Percentiles rank a stretch among this genome's conserved stretches.
These are phyloP conservation scores for Ophiostoma ulmi DNA, from an alignment of 2,329 filamentous ascomycete species.

Conservation along the genomic window DNA sequence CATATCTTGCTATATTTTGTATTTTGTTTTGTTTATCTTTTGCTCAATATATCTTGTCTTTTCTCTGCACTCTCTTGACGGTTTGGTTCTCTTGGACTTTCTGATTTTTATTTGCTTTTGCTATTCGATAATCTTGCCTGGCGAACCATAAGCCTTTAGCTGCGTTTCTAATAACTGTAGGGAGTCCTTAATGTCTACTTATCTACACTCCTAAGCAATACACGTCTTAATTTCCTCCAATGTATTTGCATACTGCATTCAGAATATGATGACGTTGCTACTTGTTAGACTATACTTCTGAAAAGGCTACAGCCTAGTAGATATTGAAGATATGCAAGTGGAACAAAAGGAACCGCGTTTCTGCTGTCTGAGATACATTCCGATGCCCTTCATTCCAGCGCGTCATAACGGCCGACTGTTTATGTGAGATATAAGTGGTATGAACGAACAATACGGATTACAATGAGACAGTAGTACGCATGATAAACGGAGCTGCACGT, in stretches of 20 bases:
- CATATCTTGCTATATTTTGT: conserved; percentile 16
- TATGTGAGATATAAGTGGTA: background rate
- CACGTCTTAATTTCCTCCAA: background rate
- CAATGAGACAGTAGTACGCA: background rate
- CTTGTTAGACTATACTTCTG: background rate
- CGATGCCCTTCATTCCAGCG: conserved; percentile 6
- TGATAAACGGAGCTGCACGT: background rate
- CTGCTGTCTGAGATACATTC: background rate
- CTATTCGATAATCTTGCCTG: background rate
- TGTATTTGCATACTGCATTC: background rate
- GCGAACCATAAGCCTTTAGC: background rate
- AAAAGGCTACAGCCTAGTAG: background rate
- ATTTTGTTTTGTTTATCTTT: conserved; percentile 27
- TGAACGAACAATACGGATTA: background rate
- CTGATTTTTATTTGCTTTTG: background rate
- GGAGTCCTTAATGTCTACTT: background rate
- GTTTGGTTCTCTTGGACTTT: background rate
- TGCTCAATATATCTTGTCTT: background rate
- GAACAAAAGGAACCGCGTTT: background rate
- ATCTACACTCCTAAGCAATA: background rate
- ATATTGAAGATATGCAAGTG: background rate
- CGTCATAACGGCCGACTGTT: background rate
- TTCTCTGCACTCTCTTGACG: background rate
- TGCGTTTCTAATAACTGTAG: background rate
- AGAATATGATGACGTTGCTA: background rate